A percentile compares a stretch with the other conserved stretches of the same genome.
These are phyloP conservation scores for Viola odorata DNA, from an alignment of 345 rosid genomes.

Conservation along the genomic window DNA sequence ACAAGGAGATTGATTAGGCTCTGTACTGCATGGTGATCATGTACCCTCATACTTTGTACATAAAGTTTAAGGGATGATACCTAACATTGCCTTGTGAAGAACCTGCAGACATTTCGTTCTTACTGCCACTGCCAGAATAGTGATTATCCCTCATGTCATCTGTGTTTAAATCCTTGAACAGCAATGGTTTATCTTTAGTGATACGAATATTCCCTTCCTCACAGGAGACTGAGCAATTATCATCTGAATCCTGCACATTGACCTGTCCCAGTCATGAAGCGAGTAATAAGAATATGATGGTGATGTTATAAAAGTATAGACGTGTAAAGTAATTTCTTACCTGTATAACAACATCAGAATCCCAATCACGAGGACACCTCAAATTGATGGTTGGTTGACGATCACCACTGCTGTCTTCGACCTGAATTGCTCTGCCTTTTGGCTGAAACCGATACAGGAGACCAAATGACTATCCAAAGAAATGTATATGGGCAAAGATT, in stretches of 20 bases:
- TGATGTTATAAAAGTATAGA: constrained; percentile 8
- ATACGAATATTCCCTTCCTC: constrained; percentile 22
- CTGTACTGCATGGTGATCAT: neutral
- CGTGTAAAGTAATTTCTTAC: constrained; percentile 24
- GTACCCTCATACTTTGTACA: neutral
- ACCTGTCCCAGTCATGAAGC: constrained; percentile 37
- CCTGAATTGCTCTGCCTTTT: constrained; percentile 61
- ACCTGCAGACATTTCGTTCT: constrained; percentile 26
- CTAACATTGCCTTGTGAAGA: constrained; percentile 19
- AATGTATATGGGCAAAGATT: neutral
- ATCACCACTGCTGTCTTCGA: constrained; percentile 38
- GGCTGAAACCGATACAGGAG: constrained; percentile 25
- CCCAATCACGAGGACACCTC: constrained; percentile 32
- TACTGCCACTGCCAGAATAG: constrained; percentile 17
- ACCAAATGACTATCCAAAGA: neutral
- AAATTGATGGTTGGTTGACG: constrained; percentile 49
- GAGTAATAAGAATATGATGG: constrained; percentile 9
- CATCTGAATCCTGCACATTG: constrained; percentile 39
- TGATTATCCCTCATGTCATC: constrained; percentile 12
- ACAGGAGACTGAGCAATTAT: constrained; percentile 26
- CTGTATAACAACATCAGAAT: constrained; percentile 67
- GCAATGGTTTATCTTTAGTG: constrained; percentile 14
- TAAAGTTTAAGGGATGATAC: constrained; percentile 11
- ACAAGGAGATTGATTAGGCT: neutral
- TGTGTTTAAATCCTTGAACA: constrained; percentile 15